Base-by-base conservation (phyloP, 202 grass and related monocot genomes). In the Schoenoplectus triqueter region DNA sequence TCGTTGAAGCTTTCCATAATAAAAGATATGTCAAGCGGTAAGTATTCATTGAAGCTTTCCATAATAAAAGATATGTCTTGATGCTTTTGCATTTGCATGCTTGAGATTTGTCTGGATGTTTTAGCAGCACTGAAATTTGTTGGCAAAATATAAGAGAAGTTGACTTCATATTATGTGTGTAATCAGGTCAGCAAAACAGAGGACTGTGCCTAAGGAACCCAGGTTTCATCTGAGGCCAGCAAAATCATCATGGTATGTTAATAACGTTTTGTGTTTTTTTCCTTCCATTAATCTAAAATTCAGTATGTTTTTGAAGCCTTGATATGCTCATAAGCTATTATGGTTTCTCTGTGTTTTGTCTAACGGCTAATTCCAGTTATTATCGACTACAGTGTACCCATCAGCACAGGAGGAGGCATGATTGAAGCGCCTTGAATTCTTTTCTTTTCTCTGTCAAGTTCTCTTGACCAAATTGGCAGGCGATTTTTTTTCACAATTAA, bases 141-240 rank as follows among this genome's bases (percentile, higher is more conserved):
- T 79, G 22, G 75, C 14, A 57, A 80, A 70, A 62, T 80, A 62
- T 49, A 69, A 66, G 74, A 20, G 22, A 64, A 52, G 22, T 55
- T 80, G 73, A 81, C 78, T 90, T 31, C 50, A 44, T 4, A 10
- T 13, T 81, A 84, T 9, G 73, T 60, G n/a, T 87, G 6, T 72
- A 5, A 78, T 87, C 79, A 99, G 96, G 86, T 99, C 96, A 8
- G 42, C 93, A 85, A 99, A 89, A 75, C 83, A 87, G 5, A 70
- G 66, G 40, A 99, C 96, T 65, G 42, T 94, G 75, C 91, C 96
- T 0, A 85, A 92, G 84, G 96, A 99, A 73, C 96, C 96, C 31
- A 99, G 78, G 48, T 98, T 98, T 83, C 87, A 87, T 64, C 91
- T 69, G 20, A 88, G 87, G 2, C 84, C 85, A 20, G 86, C 77